phyloP scores from a whole-genome alignment of 768 basidiomycete species.

The Hygrocybe punicea region DNA sequence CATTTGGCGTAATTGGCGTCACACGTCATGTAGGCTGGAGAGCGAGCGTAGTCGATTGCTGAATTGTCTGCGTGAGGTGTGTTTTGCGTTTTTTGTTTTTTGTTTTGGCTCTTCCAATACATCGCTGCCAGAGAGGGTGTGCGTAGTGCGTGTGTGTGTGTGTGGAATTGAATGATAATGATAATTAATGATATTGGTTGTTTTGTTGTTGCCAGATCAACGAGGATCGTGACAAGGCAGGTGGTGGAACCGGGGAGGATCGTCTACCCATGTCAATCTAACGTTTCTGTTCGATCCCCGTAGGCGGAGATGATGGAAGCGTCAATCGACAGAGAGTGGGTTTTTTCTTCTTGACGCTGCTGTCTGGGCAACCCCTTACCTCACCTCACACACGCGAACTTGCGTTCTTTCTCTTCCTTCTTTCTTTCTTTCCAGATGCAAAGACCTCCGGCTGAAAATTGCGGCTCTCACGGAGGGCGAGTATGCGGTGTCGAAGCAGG shows the following conservation, averaged over 20 bases:
- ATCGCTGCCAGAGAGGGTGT: too few species aligned
- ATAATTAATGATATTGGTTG: slow-evolving; percentile 3
- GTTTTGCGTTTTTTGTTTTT: slow-evolving; percentile 19
- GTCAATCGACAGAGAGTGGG: slow-evolving; percentile 65
- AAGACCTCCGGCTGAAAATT: slow-evolving; percentile 66
- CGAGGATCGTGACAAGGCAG: slow-evolving; percentile 73
- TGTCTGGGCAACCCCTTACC: neutral
- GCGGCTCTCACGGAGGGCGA: slow-evolving; percentile 67
- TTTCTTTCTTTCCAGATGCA: slow-evolving; percentile 44
- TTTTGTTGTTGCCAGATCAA: slow-evolving; percentile 51
- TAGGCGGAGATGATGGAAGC: slow-evolving; percentile 67
- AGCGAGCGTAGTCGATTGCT: slow-evolving; percentile 70
- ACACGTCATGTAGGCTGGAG: slow-evolving; percentile 53
- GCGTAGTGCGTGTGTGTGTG: too few species aligned
- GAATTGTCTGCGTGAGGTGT: slow-evolving; percentile 65
- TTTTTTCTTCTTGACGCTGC: neutral
- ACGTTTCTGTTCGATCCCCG: slow-evolving; percentile 27
- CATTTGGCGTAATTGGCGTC: neutral
- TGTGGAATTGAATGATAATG: too few species aligned
- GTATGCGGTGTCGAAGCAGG: slow-evolving; percentile 67
- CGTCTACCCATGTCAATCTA: neutral
- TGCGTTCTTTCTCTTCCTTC: too few species aligned
- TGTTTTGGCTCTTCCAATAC: too few species aligned
- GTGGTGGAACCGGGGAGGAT: neutral
- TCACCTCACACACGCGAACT: too few species aligned